Evolutionary conservation across 495 filamentous ascomycete genomes (phyloP), one percentile per base, ranked within the genome.

Genomic region (Apodospora peruviana): DNA sequence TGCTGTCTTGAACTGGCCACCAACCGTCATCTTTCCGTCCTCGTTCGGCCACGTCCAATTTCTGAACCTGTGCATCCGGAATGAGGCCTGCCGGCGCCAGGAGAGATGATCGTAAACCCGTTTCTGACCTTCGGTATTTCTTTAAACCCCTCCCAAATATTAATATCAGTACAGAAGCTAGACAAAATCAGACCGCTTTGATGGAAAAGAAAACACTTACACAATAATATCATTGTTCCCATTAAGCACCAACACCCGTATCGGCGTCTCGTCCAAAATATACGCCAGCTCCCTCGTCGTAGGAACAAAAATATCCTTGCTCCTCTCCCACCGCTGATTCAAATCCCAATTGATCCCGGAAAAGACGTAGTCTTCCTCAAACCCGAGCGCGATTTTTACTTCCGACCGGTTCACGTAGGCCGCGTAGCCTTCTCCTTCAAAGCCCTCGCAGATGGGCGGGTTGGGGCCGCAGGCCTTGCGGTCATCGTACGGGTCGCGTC

Each of bases 61-160:
- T n/a, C 16, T 24, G 20, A 38, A 47, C 34, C 16, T n/a, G 16
- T 38, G 35, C 20, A 24, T 38, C 4, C 44, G 32, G 34, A 23
- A 47, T 4, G 44, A 25, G 2, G 44, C 44, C 14, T 47, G 44
- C 21, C 44, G 21, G 32, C 32, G 8, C 44, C 44, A 47, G 18
- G 35, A 20, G 8, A 47, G 44, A 39, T 22, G 35, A 17, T 47
- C 32, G n/a, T n/a, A 47, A n/a, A 24, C 32, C 11, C 44, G 32
- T 17, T 47, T 47, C 44, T 47, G 44, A 8, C 32, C 44, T 17
- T 47, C 44, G 12, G 44, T 47, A 27, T 45, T 45, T n/a, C 40
- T 43, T 40, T 20, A 40, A 4, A 5, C 21, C 18, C 2, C 18
- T 4, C 4, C 4, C 38, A 40, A 20, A 4, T n/a, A n/a, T n/a